phyloP scores from a whole-genome alignment of 768 basidiomycete species.

The Tulasnella sp. region DNA sequence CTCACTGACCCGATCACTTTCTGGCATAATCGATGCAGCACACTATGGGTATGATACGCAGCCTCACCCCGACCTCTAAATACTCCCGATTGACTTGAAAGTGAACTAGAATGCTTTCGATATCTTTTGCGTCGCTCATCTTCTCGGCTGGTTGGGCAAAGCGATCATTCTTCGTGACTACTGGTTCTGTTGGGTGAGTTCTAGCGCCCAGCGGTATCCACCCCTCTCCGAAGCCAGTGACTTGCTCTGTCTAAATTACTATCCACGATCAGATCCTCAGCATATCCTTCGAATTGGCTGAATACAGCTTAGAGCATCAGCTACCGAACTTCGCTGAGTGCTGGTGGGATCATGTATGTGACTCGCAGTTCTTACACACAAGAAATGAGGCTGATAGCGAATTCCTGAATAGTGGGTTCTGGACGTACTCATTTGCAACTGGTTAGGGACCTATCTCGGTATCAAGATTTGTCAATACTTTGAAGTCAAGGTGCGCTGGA shows the following conservation, averaged over 20 bases:
- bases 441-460: slow-evolving; percentile 79
- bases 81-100: not conserved
- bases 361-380: slow-evolving; percentile 3
- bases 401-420: slow-evolving; percentile 87
- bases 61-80: not conserved
- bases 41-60: not conserved
- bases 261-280: slow-evolving; percentile 53
- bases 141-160: slow-evolving; percentile 85
- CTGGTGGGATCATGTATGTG: slow-evolving; percentile 85
- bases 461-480: slow-evolving; percentile 62
- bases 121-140: slow-evolving; percentile 77
- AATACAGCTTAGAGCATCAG: slow-evolving; percentile 81
- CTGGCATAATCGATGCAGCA: not conserved
- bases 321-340: slow-evolving; percentile 86
- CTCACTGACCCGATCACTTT: too few species aligned
- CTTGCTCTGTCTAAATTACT: too few species aligned
- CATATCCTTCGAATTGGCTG: slow-evolving; percentile 78
- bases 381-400: not conserved
- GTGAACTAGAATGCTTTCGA: slow-evolving; percentile 57
- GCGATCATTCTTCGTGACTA: slow-evolving; percentile 83
- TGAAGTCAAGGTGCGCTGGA: slow-evolving; percentile 62
- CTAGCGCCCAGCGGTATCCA: not conserved
- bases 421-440: slow-evolving; percentile 79
- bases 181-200: slow-evolving; percentile 82
- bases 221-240: too few species aligned